Base-by-base conservation (phyloP, 257 asterid genomes). In the Mitragyna speciosa region DNA sequence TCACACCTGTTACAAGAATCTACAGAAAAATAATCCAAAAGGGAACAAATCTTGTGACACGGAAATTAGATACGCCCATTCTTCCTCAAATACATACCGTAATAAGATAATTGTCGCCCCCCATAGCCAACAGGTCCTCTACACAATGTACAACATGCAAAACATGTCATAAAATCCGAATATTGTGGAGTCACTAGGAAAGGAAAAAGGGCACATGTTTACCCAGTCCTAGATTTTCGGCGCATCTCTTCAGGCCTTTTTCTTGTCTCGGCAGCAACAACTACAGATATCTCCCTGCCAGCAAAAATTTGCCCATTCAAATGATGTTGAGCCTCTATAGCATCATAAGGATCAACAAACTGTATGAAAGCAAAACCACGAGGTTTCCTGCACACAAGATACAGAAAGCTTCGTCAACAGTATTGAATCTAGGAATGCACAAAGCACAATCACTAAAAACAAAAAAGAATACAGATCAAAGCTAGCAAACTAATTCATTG, bases 181-280 rank as follows among this genome's bases (percentile, higher is more conserved):
- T 15, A 31, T 76, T 2, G 31, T 14, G 48, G 5, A 28, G n/a
- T 41, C 47, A 68, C 45, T 22, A 28, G 22, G 6, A 12, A 77
- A 48, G 16, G 66, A 4, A 30, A 70, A 36, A 58, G 8, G 76
- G 10, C 65, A 31, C 47, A 45, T 43, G 28, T 22, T 80, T 72
- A 83, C 86, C 84, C 74, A 47, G 7, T 3, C 71, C 84, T 76
- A 19, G 76, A 17, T 76, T 49, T 83, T n/a, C 84, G 76, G 30
- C 86, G 84, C 86, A 83, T 83, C 28, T 83, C 86, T 66, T 83
- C 86, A 7, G 86, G 86, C 73, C 86, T 80, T 80, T 83, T 83
- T 63, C 86, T 80, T 7, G 82, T 76, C 84, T 83, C 84, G 28
- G 86, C 79, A 71, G 86, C 86, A 83, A 83, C 73, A 43, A 83